These are phyloP conservation scores for Lactifluus piperatus DNA, from an alignment of 768 basidiomycete species.

Conservation along the genomic window DNA sequence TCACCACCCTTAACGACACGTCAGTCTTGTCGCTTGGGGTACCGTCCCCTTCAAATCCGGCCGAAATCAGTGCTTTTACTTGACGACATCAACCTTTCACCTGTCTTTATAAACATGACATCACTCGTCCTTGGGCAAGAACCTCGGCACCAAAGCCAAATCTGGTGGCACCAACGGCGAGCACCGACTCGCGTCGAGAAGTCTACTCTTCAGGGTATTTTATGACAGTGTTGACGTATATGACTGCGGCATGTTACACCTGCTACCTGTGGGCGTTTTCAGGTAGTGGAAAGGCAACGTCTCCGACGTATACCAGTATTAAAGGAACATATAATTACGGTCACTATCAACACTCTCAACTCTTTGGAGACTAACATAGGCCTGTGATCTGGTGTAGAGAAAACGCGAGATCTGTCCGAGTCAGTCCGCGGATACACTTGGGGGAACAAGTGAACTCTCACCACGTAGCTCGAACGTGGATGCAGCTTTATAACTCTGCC, in stretches of 20 bases:
- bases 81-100: too few species aligned
- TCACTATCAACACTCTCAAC: neutral
- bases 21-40: neutral
- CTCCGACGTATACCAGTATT: neutral
- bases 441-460: neutral
- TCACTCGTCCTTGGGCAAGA: neutral
- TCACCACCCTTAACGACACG: neutral
- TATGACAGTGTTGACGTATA: neutral
- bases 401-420: neutral
- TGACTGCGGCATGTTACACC: neutral
- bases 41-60: neutral
- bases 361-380: neutral
- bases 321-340: neutral
- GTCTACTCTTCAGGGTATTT: neutral
- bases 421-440: neutral
- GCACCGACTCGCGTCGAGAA: neutral
- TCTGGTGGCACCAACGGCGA: neutral
- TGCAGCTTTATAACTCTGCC: constrained; percentile 6
- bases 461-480: neutral
- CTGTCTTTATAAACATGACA: neutral
- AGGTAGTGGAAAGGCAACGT: neutral
- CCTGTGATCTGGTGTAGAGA: neutral
- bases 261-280: neutral
- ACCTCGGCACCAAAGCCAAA: neutral
- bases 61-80: neutral